Conservation (phyloP, 495 filamentous ascomycete genomes). For the Trichoderma reesei region DNA sequence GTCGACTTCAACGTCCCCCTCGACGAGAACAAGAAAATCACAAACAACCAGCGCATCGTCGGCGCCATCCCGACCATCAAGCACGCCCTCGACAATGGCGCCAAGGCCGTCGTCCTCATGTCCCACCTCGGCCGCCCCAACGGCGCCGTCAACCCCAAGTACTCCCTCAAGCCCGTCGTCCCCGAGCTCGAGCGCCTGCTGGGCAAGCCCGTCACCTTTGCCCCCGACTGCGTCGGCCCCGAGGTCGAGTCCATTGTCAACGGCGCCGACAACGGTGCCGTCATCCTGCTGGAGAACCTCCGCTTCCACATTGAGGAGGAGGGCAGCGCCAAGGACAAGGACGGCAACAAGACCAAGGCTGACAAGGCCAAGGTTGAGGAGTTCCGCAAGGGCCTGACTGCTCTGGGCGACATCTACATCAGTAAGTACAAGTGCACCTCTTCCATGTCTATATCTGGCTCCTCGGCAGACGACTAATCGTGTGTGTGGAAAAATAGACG, state of each 20-base stretch:
- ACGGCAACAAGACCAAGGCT: conserved; percentile 97
- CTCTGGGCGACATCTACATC: conserved; percentile 91
- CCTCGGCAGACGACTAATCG: background rate
- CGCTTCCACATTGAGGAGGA: conserved; percentile 98
- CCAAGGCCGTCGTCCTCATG: conserved; percentile 95
- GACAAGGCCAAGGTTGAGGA: conserved; percentile 84
- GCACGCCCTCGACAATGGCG: conserved; percentile 87
- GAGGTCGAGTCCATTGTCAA: conserved; percentile 84
- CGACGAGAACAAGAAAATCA: conserved; percentile 81
- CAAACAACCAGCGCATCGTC: conserved; percentile 96
- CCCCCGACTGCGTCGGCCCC: conserved; percentile 81
- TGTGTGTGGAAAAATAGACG: conserved; percentile 46
- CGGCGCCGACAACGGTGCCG: conserved; percentile 69
- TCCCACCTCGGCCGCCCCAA: conserved; percentile 96
- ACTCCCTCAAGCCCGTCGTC: conserved; percentile 86
- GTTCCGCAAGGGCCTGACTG: conserved; percentile 91
- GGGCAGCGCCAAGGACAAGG: conserved; percentile 80
- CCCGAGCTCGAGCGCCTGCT: conserved; percentile 87
- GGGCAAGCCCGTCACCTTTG: conserved; percentile 73
- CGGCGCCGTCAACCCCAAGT: conserved; percentile 81
- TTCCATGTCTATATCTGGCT: background rate
- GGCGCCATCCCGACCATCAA: conserved; percentile 97
- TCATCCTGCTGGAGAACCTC: conserved; percentile 93
- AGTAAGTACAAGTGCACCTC: conserved; percentile 50
- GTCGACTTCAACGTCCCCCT: conserved; percentile 99